Conservation (phyloP, 371 early-diverging fungal species). For the Mortierella sp. region DNA sequence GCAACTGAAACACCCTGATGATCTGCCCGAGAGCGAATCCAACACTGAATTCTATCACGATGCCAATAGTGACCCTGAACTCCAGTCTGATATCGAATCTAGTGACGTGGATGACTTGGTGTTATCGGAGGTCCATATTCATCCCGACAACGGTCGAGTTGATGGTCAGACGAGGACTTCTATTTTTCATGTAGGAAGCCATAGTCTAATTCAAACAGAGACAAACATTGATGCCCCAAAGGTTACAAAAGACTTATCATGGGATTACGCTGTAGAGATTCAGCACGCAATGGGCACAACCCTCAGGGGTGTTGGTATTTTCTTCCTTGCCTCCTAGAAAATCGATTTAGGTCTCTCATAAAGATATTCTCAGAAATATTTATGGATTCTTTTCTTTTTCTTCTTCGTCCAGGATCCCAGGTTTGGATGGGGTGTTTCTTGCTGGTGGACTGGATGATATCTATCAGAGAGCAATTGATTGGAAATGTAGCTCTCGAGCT, state of each 20-base stretch:
- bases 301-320: slow-evolving; percentile 38
- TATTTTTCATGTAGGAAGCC: slow-evolving; percentile 4
- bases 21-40: not conserved
- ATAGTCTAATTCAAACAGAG: not conserved
- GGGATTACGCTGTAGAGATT: slow-evolving; percentile 33
- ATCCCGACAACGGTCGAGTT: slow-evolving; percentile 37
- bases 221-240: not conserved
- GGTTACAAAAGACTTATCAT: not conserved
- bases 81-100: not conserved
- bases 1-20: not conserved
- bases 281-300: slow-evolving; percentile 46
- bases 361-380: not conserved
- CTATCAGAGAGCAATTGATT: slow-evolving; percentile 10
- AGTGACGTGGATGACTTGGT: slow-evolving; percentile 28
- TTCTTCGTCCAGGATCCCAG: slow-evolving; percentile 21
- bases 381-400: not conserved
- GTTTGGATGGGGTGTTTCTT: slow-evolving; percentile 53
- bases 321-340: not conserved
- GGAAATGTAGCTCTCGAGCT: slow-evolving; percentile 26
- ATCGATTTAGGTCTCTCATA: not conserved
- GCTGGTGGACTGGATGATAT: slow-evolving; percentile 33
- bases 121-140: slow-evolving; percentile 44
- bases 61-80: not conserved
- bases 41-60: not conserved
- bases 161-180: slow-evolving; percentile 27